Percentiles rank a stretch among this genome's conserved stretches.
These are phyloP conservation scores for Microsporum ferrugineum DNA, from an alignment of 2,329 filamentous ascomycete species.

Conservation along the genomic window DNA sequence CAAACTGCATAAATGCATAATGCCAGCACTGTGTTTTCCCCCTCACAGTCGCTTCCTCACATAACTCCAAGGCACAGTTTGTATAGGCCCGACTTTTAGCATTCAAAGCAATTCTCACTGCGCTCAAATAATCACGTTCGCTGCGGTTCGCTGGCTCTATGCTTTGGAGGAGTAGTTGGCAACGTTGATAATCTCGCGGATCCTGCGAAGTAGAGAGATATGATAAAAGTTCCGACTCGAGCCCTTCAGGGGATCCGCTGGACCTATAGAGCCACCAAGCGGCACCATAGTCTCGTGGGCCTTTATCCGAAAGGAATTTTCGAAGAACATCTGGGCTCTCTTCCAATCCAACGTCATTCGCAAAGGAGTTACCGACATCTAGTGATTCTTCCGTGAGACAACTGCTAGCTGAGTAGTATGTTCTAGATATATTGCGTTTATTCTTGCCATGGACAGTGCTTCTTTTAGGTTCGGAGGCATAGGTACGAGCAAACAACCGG, in stretches of 20 bases:
- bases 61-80: slow-evolving; percentile 30
- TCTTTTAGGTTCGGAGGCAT: slow-evolving; percentile 2
- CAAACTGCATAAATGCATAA: slow-evolving; percentile 23
- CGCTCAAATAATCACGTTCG: slow-evolving; percentile 34
- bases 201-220: slow-evolving; percentile 32
- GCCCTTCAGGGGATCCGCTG: slow-evolving; percentile 20
- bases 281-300: slow-evolving; percentile 24
- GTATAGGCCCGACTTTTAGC: slow-evolving; percentile 24
- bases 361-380: background rate
- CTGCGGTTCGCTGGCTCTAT: slow-evolving; percentile 30
- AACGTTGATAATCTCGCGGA: slow-evolving; percentile 31
- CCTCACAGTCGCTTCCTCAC: slow-evolving; percentile 28
- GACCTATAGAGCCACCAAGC: slow-evolving; percentile 34
- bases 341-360: background rate
- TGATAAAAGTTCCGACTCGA: slow-evolving; percentile 18
- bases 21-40: slow-evolving; percentile 21
- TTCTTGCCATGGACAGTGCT: slow-evolving; percentile 8
- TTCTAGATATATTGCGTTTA: slow-evolving; percentile 16
- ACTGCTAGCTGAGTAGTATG: slow-evolving; percentile 7
- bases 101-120: slow-evolving; percentile 35
- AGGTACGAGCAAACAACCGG: slow-evolving; percentile 12
- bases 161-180: slow-evolving; percentile 36
- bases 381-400: background rate
- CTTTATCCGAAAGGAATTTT: slow-evolving; percentile 7
- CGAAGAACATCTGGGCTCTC: slow-evolving; percentile 1